Evolutionary conservation across 352 stramenopile species (phyloP), one percentile per base, ranked within the genome.

Genomic region (Phytopythium delawarense): DNA sequence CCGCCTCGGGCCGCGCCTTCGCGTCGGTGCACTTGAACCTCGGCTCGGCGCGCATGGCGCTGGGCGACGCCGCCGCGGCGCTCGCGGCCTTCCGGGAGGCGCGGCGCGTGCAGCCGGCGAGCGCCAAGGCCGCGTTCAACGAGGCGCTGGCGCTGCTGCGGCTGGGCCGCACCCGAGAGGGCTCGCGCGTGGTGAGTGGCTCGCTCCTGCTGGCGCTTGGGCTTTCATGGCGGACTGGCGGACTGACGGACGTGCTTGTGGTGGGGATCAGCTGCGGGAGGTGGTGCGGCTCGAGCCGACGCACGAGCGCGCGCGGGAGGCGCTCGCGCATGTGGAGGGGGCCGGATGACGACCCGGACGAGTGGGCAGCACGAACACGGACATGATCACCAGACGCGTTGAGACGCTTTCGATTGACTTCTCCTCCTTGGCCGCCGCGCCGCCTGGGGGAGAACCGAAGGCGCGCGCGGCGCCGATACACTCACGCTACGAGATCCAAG

Each of bases 11-110:
- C 6, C 77, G 72, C 4, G 66, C 78, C 34, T 91, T 88, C 40
- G 78, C 81, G 25, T 89, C 83, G 7, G 54, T 91, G 48, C 72
- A 88, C 42, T 71, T 92, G 54, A 92, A 91, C 62, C 63, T 86
- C n/a, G 79, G 79, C 21, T 87, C 76, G 21, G 83, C 79, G 1
- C 63, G 72, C 18, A 77, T 89, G 65, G 55, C 63, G 8, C 71
- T 85, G 59, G 64, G 67, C 23, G 68, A 75, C 20, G 67, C 71
- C 49, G 57, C 50, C 0, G 65, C 79, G 7, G 83, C 83, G 13
- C 61, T 88, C 0, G 61, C 52, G 13, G 69, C 62, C 0, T 83
- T 87, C 57, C 37, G 72, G 20, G 60, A 72, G 16, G 81, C 83
- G 2, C 66, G 78, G 23, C 74, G 58, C 9, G 76, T 89, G 21